Evolutionary conservation across 768 basidiomycete species (phyloP).

Genomic region (Amanita thiersii): DNA sequence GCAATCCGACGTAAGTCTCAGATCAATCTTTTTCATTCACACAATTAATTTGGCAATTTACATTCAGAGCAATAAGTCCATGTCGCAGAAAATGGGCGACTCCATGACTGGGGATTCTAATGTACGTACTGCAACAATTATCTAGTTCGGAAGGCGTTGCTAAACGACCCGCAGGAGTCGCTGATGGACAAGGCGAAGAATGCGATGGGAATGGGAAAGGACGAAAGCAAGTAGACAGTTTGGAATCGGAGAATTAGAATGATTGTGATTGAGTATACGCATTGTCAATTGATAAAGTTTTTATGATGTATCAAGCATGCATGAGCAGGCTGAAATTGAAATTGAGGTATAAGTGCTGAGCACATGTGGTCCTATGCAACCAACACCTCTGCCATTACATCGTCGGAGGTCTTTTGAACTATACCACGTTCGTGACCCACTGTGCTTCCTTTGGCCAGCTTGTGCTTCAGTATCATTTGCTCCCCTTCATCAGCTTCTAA

Average conservation of each 20-base stretch:
- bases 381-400: not conserved
- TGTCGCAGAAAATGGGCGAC: slow-evolving; percentile 41
- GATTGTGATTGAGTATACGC: not conserved
- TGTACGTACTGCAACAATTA: slow-evolving; percentile 19
- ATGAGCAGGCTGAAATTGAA: too few relatives aligned
- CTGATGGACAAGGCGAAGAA: slow-evolving; percentile 45
- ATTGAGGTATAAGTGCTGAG: too few relatives aligned
- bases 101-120: slow-evolving; percentile 38
- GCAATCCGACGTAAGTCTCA: slow-evolving; percentile 36
- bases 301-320: not conserved
- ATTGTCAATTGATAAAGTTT: not conserved
- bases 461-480: too few relatives aligned
- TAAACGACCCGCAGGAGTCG: slow-evolving; percentile 21
- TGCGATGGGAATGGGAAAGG: slow-evolving; percentile 42
- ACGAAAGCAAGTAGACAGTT: slow-evolving; percentile 19
- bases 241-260: too few relatives aligned
- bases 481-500: not conserved
- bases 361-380: not conserved
- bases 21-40: not conserved
- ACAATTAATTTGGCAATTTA: not conserved
- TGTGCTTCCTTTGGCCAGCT: too few relatives aligned
- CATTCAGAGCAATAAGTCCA: slow-evolving; percentile 42
- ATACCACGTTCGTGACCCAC: not conserved
- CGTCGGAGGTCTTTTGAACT: not conserved
- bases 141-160: not conserved